Percentiles rank a stretch among this genome's conserved stretches.
Evolutionary conservation across 1,284 basidiomycete species (phyloP).

Genomic region (Uromyces viciae-fabae): DNA sequence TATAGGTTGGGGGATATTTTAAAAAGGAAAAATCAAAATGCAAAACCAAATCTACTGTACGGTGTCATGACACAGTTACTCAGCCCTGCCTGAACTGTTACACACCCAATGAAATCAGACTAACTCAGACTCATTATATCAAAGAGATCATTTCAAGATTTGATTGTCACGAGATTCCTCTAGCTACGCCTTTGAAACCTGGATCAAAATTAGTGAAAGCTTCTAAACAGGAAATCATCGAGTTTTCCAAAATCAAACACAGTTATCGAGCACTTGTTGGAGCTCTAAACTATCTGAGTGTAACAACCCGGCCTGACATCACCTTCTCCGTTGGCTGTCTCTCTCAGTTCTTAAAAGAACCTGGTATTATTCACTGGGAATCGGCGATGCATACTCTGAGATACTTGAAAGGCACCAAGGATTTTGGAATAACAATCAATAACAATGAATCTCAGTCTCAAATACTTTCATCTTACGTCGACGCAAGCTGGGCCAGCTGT

Average conservation of each 20-base stretch:
- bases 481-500: background rate
- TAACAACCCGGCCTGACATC: background rate
- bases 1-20: too few species aligned
- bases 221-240: background rate
- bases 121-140: constrained; percentile 5
- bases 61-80: too few species aligned
- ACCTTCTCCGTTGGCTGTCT: background rate
- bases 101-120: background rate
- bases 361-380: background rate
- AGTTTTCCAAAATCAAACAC: background rate
- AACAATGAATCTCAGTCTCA: too few species aligned
- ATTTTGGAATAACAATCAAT: background rate
- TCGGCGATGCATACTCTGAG: background rate
- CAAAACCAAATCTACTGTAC: too few species aligned
- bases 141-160: background rate
- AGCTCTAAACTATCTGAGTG: background rate
- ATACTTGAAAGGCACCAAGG: background rate
- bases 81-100: too few species aligned
- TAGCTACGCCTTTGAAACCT: background rate
- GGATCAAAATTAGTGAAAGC: background rate
- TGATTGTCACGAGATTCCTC: background rate
- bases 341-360: background rate
- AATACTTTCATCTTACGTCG: background rate
- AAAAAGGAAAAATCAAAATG: too few species aligned
- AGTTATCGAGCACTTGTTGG: constrained; percentile 5